phyloP scores from a whole-genome alignment of 495 filamentous ascomycete species.

The Elaphomyces granulatus region DNA sequence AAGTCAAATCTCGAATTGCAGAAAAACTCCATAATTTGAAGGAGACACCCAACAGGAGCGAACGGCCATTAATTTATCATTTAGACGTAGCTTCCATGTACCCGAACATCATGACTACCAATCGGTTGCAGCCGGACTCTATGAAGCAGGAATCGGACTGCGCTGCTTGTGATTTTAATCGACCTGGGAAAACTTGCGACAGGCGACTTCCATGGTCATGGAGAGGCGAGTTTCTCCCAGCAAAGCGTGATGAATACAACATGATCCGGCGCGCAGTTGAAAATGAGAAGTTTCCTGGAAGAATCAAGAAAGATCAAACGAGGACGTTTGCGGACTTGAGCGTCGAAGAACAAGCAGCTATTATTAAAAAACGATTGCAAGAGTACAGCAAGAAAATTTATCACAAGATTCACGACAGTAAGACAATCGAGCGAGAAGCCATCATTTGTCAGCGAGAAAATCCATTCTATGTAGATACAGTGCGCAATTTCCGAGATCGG shows the following conservation, averaged over 20 bases:
- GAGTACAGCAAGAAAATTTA: slow-evolving; percentile 98
- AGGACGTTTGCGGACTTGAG: slow-evolving; percentile 70
- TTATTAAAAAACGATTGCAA: slow-evolving; percentile 76
- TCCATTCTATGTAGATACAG: slow-evolving; percentile 96
- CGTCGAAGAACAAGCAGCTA: slow-evolving; percentile 64
- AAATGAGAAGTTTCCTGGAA: slow-evolving; percentile 80
- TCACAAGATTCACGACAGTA: slow-evolving; percentile 95
- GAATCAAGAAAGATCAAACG: slow-evolving; percentile 49
- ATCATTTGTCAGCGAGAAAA: slow-evolving; percentile 99
- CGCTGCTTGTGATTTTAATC: slow-evolving; percentile 95
- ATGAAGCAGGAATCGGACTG: slow-evolving; percentile 96
- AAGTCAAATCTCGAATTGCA: slow-evolving; percentile 74
- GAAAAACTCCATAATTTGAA: slow-evolving; percentile 60
- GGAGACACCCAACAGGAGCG: slow-evolving; percentile 61
- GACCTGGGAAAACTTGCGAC: slow-evolving; percentile 95
- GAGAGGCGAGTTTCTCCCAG: slow-evolving; percentile 94
- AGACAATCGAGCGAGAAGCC: slow-evolving; percentile 84
- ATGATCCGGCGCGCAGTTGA: slow-evolving; percentile 93
- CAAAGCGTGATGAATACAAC: slow-evolving; percentile 95
- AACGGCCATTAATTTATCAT: slow-evolving; percentile 91
- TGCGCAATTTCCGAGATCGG: slow-evolving; percentile 87
- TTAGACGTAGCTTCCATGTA: slow-evolving; percentile 99
- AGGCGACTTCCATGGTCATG: slow-evolving; percentile 91
- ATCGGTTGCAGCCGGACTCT: slow-evolving; percentile 91
- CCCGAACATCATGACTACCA: slow-evolving; percentile 99